Conservation (phyloP, 345 rosid genomes). For the Aquilaria malaccensis region DNA sequence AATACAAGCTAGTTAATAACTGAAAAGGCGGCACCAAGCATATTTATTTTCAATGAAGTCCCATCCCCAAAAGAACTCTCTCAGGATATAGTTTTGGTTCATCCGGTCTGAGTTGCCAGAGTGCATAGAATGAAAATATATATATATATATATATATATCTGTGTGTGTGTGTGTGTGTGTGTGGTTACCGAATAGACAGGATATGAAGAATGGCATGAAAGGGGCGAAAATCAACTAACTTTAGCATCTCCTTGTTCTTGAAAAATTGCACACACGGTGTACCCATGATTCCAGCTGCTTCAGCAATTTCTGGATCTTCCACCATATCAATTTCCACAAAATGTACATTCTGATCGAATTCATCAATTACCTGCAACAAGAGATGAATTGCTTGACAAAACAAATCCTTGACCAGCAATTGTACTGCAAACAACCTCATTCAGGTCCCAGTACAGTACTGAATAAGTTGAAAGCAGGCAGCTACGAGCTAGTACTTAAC, state of each 20-base stretch:
- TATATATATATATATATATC: too few species aligned
- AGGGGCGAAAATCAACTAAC: constrained; percentile 27
- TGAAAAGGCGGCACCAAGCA: too few species aligned
- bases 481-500: too few species aligned
- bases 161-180: too few species aligned
- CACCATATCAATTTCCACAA: constrained; percentile 90
- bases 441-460: background rate
- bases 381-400: background rate
- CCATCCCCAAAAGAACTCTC: too few species aligned
- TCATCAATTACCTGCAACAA: constrained; percentile 82
- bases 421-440: background rate
- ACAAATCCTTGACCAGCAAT: constrained; percentile 3
- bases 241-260: constrained; percentile 88
- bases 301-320: constrained; percentile 95
- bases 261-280: constrained; percentile 94
- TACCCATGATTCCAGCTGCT: constrained; percentile 97
- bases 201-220: background rate
- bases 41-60: too few species aligned
- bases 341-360: constrained; percentile 74
- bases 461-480: background rate
- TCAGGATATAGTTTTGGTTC: too few species aligned
- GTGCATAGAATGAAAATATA: too few species aligned
- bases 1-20: too few species aligned
- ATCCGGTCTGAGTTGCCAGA: too few species aligned
- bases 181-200: too few species aligned